Conservation (phyloP, 208 protist genomes). For the Wallacemonas collosoma region DNA sequence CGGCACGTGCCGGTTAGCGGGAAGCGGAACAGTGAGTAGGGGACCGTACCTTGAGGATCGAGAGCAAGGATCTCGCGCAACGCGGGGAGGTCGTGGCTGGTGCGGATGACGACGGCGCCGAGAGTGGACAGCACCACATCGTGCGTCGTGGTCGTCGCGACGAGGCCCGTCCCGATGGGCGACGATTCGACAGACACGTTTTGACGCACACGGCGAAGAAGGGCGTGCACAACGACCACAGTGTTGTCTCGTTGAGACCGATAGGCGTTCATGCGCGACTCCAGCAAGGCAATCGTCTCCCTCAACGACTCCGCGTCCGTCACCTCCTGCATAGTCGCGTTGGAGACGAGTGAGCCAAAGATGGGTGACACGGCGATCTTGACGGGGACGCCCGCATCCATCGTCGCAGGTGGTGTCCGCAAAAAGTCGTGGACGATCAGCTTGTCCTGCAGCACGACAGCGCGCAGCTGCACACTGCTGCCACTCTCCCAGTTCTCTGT, state of each 20-base stretch:
- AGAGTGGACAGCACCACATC: conserved; percentile 39
- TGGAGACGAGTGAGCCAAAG: conserved; percentile 39
- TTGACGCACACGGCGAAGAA: conserved; percentile 7
- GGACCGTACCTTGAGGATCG: conserved; percentile 24
- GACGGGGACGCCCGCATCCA: neutral
- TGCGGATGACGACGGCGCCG: conserved; percentile 22
- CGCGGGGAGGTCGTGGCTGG: conserved; percentile 29
- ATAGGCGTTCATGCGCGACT: conserved; percentile 21
- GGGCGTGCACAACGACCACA: conserved; percentile 1
- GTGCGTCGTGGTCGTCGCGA: neutral
- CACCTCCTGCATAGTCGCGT: conserved; percentile 24
- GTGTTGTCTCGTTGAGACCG: conserved; percentile 21
- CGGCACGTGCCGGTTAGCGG: conserved; percentile 33
- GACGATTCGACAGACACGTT: neutral
- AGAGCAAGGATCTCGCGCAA: conserved; percentile 36
- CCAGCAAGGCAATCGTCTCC: conserved; percentile 9
- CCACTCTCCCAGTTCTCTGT: conserved; percentile 22
- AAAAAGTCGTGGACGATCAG: conserved; percentile 28
- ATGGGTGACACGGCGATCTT: conserved; percentile 33
- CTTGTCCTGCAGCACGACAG: conserved; percentile 32
- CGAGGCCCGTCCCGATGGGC: neutral
- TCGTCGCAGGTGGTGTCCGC: neutral
- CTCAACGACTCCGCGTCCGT: conserved; percentile 6
- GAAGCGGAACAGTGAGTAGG: conserved; percentile 42
- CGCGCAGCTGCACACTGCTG: conserved; percentile 36